These are phyloP conservation scores for Crithidia bombi DNA, from an alignment of 208 protist genomes.

Conservation along the genomic window DNA sequence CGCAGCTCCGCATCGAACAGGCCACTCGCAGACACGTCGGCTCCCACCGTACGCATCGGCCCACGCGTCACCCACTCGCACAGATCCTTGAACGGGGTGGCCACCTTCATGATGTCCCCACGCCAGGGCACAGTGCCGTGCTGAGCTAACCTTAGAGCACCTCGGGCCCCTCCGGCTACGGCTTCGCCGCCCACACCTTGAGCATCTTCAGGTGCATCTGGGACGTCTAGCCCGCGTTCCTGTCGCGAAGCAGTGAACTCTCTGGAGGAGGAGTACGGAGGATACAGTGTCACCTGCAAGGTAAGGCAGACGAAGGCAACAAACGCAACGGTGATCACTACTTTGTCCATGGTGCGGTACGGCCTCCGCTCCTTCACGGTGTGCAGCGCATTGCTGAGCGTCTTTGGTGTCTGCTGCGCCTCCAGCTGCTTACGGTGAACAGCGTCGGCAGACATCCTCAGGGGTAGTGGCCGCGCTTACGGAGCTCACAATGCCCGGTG, in stretches of 20 bases:
- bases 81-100: neutral
- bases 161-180: neutral
- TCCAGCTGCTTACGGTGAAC: neutral
- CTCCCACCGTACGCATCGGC: neutral
- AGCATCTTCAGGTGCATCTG: neutral
- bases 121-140: neutral
- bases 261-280: neutral
- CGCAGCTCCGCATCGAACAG: neutral
- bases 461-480: no score
- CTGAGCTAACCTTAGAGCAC: neutral
- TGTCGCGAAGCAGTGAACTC: neutral
- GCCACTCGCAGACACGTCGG: neutral
- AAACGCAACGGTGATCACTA: neutral
- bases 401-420: neutral
- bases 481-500: no score
- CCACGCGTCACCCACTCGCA: neutral
- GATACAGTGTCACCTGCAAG: neutral
- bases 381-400: neutral
- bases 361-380: neutral
- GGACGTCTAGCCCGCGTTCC: neutral
- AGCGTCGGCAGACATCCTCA: neutral
- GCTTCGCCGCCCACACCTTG: neutral
- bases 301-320: neutral
- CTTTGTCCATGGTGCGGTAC: neutral
- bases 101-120: neutral